Evolutionary conservation across 768 basidiomycete genomes (phyloP), one percentile per base, ranked within the genome.

Genomic region (Pleurotus platypus): DNA sequence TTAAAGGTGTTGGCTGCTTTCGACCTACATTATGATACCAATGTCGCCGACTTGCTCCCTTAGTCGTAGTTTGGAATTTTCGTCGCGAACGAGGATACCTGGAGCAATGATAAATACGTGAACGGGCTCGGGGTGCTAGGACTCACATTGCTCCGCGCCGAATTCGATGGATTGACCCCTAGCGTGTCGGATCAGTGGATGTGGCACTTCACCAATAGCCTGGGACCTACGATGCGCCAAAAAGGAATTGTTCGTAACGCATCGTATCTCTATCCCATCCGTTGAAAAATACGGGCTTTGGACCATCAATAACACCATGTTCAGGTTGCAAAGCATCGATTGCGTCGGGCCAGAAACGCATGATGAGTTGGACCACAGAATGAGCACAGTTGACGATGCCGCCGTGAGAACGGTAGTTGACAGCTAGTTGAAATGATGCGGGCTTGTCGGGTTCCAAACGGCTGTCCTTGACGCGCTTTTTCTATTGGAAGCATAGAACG

Each of bases 351-450:
- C 86, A 90, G 57, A 85, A 85, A 7, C 61, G 63, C 13, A 71
- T 77, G 12, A 90, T 81, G 1, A 90, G 67, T n/a, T 83, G 78
- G 3, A 90, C 78, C 22, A 89, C 69, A 0, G 79, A 80, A 51
- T 84, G 80, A 0, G 89, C 89, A 61, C 85, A 87, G 46, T 84
- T 75, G n/a, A 90, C 83, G 43, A 90, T 90, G 2, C 89, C 89
- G 0, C 78, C 79, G 62, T 89, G 86, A 0, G 86, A 89, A 4
- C 89, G 80, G 61, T 87, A 89, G 63, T 90, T 90, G 49, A 78
- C 70, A 0, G 78, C 68, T 1, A 91, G 74, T 59, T 85, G 81
- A 63, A 90, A 90, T 0, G 74, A 71, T 22, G 57, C 64, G 3
- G 67, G 66, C 22, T 60, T 38, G 26, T 38, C 56, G 40, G 60